Evolutionary conservation across 2,329 filamentous ascomycete species (phyloP).

Genomic region (Pseudomassariella vexata): DNA sequence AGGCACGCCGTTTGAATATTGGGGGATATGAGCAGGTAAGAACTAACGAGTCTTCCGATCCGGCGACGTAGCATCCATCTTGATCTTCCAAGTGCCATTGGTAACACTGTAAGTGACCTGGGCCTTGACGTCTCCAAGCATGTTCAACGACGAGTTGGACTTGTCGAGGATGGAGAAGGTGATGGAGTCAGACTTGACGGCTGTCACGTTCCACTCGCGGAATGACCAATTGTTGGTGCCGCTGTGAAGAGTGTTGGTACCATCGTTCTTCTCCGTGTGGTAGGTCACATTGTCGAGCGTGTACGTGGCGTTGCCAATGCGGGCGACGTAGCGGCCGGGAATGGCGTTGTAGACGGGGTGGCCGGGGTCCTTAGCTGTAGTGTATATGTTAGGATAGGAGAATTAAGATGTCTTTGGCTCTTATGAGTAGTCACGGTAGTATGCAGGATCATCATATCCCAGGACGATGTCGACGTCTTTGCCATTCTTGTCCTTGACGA

Average conservation of each 20-base stretch:
- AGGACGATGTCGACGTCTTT: slow-evolving; percentile 58
- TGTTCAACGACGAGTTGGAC: slow-evolving; percentile 51
- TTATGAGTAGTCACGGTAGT: slow-evolving; percentile 37
- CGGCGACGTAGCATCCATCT: slow-evolving; percentile 51
- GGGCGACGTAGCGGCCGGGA: slow-evolving; percentile 58
- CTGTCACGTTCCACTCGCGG: slow-evolving; percentile 56
- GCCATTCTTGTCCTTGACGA: slow-evolving; percentile 56
- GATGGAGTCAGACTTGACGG: slow-evolving; percentile 49
- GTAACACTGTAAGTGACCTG: slow-evolving; percentile 58
- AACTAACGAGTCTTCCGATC: slow-evolving; percentile 36
- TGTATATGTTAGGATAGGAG: slow-evolving; percentile 8
- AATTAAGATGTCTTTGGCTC: too few species aligned
- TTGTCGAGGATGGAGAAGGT: slow-evolving; percentile 60
- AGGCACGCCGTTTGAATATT: too few species aligned
- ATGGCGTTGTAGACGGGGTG: slow-evolving; percentile 59
- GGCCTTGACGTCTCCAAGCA: slow-evolving; percentile 55
- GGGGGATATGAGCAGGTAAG: too few species aligned
- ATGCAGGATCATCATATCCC: slow-evolving; percentile 55
- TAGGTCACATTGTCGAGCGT: slow-evolving; percentile 47
- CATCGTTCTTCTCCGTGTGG: slow-evolving; percentile 48
- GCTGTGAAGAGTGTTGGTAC: slow-evolving; percentile 50
- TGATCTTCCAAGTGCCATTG: slow-evolving; percentile 51
- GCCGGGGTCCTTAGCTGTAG: slow-evolving; percentile 34
- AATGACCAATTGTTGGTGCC: slow-evolving; percentile 58
- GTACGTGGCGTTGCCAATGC: slow-evolving; percentile 54